These are phyloP conservation scores for Chrysochromulina parva DNA, from an alignment of 78 protist species.

Conservation along the genomic window DNA sequence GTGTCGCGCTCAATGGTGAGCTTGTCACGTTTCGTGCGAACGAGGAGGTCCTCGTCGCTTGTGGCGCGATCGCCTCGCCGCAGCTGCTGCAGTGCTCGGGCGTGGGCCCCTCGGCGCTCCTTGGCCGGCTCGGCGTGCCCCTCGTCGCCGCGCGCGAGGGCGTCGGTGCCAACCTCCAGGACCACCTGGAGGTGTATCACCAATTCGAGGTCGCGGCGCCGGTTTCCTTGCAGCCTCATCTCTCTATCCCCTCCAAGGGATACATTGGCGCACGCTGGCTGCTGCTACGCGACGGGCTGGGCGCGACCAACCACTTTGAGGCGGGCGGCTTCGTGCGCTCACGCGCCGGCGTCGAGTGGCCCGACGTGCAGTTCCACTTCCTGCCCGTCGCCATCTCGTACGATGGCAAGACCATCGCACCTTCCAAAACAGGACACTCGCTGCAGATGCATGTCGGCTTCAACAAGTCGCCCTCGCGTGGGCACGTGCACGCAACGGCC, in stretches of 20 bases:
- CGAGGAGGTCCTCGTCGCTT: neutral
- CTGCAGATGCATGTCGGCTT: neutral
- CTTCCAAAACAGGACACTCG: neutral
- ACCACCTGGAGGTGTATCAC: conserved; percentile 31
- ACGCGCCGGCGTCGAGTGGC: conserved; percentile 6
- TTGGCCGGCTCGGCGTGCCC: too few species aligned
- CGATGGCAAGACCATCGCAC: conserved; percentile 12
- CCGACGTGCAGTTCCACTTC: conserved; percentile 44
- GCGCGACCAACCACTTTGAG: conserved; percentile 48
- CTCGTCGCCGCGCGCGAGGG: too few species aligned
- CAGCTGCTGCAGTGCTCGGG: neutral
- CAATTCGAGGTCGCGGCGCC: conserved; percentile 10
- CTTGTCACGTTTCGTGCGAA: neutral
- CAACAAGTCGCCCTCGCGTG: neutral
- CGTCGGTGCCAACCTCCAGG: conserved; percentile 13
- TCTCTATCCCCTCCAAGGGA: neutral
- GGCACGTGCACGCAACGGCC: neutral
- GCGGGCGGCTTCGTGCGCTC: neutral
- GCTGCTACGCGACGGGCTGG: neutral
- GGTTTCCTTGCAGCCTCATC: conserved; percentile 13
- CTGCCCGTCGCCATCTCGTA: conserved; percentile 45
- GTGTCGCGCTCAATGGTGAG: too few species aligned
- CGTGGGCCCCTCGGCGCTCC: too few species aligned
- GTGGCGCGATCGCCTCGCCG: conserved; percentile 23
- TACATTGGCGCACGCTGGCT: neutral